These are phyloP conservation scores for Monilinia fructicola DNA, from an alignment of 2,329 filamentous ascomycete species.

Conservation along the genomic window DNA sequence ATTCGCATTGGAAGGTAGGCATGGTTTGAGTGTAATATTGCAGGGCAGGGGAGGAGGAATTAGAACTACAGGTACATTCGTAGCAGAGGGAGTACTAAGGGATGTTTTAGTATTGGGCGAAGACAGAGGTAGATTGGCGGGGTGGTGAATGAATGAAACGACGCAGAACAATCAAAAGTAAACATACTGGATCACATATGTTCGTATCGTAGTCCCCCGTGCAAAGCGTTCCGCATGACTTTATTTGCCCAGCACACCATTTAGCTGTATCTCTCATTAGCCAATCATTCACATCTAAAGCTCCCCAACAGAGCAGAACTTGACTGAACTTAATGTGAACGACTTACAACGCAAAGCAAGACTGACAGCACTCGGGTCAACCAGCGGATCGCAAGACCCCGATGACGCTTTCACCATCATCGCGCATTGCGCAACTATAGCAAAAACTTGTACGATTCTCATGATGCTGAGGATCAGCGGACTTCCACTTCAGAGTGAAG, in stretches of 20 bases:
- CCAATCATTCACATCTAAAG: not conserved
- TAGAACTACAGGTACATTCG: conserved; percentile 54
- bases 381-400: not conserved
- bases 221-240: conserved; percentile 61
- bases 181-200: conserved; percentile 56
- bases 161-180: not conserved
- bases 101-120: not conserved
- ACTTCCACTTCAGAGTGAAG: not conserved
- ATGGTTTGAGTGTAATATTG: conserved; percentile 56
- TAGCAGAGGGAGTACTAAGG: conserved; percentile 51
- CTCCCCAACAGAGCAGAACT: not conserved
- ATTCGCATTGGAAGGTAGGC: conserved; percentile 59
- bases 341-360: not conserved
- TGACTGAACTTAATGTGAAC: not conserved
- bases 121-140: not conserved
- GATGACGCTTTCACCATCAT: not conserved
- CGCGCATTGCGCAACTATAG: not conserved
- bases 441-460: not conserved
- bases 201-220: conserved; percentile 47
- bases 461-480: not conserved
- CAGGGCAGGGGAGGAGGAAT: conserved; percentile 56
- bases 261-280: conserved; percentile 39
- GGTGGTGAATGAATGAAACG: not conserved
- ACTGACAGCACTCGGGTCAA: not conserved
- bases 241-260: conserved; percentile 60